Percentiles rank a stretch among this genome's conserved stretches.
Evolutionary conservation across 2,329 filamentous ascomycete genomes (phyloP).

Genomic region (Celoporthe dispersa): DNA sequence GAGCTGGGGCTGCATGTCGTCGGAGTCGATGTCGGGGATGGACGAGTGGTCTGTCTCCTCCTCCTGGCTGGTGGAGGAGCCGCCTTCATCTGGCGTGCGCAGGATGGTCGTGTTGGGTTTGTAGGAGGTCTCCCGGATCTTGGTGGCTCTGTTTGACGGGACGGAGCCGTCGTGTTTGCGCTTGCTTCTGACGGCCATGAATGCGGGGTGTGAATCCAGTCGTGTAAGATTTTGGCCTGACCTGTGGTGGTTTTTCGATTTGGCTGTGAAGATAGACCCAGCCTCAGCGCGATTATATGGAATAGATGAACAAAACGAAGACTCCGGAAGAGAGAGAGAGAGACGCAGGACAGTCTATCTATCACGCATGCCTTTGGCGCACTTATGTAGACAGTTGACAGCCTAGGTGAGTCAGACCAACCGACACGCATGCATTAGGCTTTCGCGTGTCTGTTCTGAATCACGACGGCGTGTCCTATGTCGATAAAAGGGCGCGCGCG

Average conservation of each 20-base stretch:
- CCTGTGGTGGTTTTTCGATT: not conserved
- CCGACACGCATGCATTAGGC: not conserved
- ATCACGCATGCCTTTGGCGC: not conserved
- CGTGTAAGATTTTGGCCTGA: not conserved
- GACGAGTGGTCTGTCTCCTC: not conserved
- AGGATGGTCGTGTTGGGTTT: constrained; percentile 17
- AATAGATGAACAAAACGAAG: not conserved
- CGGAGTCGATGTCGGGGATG: not conserved
- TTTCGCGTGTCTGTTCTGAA: constrained; percentile 17
- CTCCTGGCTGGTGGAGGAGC: not conserved
- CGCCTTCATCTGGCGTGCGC: not conserved
- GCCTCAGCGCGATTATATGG: not conserved
- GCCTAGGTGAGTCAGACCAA: not conserved
- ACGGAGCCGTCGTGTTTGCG: not conserved
- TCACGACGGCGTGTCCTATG: constrained; percentile 27
- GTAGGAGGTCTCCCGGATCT: constrained; percentile 21
- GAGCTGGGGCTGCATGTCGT: constrained; percentile 46
- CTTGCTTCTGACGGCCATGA: constrained; percentile 19
- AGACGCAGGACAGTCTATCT: not conserved
- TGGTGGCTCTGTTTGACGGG: not conserved
- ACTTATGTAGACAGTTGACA: too few species aligned
- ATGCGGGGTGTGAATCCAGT: not conserved
- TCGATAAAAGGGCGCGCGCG: constrained; percentile 23
- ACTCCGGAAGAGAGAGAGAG: too few species aligned
- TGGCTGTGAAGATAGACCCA: not conserved